Conservation (phyloP, 805 yeast genomes). For the Barnettozyma siamensis region DNA sequence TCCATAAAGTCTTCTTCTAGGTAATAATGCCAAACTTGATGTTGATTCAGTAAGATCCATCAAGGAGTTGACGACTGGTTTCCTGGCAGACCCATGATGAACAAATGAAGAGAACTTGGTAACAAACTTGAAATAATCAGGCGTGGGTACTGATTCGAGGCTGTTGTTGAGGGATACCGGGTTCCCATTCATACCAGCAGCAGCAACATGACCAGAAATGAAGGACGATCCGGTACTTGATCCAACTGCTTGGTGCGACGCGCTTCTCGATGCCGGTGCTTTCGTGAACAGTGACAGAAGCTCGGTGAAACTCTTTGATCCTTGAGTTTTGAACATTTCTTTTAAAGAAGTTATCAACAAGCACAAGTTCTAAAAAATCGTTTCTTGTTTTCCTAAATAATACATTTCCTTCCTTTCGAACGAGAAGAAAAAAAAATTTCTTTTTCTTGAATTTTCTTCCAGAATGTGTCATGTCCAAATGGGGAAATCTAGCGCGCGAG, state of each 20-base stretch:
- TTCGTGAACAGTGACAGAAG: background rate
- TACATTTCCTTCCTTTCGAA: background rate
- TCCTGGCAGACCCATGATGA: conserved; percentile 36
- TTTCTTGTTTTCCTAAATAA: background rate
- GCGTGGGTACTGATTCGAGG: conserved; percentile 9
- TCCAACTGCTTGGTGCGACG: background rate
- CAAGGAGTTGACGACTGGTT: conserved; percentile 40
- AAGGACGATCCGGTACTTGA: no score
- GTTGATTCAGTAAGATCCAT: conserved; percentile 47
- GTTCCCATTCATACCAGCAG: background rate
- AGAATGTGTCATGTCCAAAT: conserved; percentile 3
- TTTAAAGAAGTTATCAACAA: no score
- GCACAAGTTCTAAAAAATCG: background rate
- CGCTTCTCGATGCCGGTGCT: background rate
- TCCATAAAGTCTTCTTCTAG: conserved; percentile 46
- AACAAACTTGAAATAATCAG: conserved; percentile 38
- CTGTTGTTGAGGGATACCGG: background rate
- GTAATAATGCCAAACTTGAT: conserved; percentile 37
- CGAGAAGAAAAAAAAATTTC: conserved; percentile 1
- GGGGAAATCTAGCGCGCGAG: background rate
- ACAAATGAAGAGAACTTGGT: conserved; percentile 41
- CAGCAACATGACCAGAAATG: background rate
- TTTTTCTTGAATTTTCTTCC: no score
- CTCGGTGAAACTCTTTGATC: background rate
- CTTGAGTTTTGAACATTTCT: background rate